Base-by-base conservation (phyloP, 1,284 basidiomycete genomes). In the Malassezia equina region DNA sequence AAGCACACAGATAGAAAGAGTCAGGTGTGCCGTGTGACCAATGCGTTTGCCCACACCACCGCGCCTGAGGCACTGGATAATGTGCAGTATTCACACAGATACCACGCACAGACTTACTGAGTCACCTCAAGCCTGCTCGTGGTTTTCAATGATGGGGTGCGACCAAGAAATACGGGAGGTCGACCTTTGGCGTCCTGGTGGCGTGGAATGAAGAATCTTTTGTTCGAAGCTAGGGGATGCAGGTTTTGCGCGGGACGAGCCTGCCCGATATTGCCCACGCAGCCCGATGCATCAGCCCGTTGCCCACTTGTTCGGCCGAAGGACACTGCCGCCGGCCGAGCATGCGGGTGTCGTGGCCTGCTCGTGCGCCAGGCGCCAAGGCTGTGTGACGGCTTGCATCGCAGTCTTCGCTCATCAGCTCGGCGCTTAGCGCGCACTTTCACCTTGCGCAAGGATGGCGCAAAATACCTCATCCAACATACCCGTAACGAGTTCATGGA, bases 181-280 rank as follows among this genome's bases (percentile, higher is more conserved):
- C 24, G 27, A 27, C 24, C 41, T 42, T 15, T 7, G 24, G 5
- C 17, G 23, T 43, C 27, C 41, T 43, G 41, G 41, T 43, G 41
- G 41, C 41, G 41, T 43, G 41, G 41, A 43, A 43, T 24, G 41
- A 43, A 43, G 41, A 43, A 27, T 28, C 13, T 2, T 24, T 43
- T 43, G 19, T 39, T n/a, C 15, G 15, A 39, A 17, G 27, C 43
- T 4, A 29, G 31, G 21, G 36, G 36, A 39, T 39, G 36, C 36
- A 39, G 36, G 36, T 19, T 43, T 43, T 43, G 41, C 24, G 41
- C 41, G 41, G 41, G 41, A 43, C 41, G 36, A 39, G 19, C 36
- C 36, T 15, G 36, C 36, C 36, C 36, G 36, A 39, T 39, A 9
- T 39, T 39, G 19, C 36, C 17, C 17, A 39, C 36, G 36, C 36